A percentile compares a stretch with the other conserved stretches of the same genome.
Evolutionary conservation across 2,329 filamentous ascomycete species (phyloP).

Genomic region (Huntiella omanensis): DNA sequence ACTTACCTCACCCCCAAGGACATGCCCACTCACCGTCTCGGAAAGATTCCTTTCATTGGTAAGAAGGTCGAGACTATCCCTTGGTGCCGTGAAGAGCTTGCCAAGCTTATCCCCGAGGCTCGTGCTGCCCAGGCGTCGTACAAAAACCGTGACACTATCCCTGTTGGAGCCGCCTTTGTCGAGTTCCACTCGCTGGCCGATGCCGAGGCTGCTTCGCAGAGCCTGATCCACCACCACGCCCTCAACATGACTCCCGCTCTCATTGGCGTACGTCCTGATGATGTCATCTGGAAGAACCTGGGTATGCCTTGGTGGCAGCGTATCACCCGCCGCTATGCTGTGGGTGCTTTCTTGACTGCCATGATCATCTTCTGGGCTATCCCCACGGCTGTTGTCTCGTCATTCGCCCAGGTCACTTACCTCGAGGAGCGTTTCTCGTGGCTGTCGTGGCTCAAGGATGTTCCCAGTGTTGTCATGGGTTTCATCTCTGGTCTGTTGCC

Average conservation of each 20-base stretch:
- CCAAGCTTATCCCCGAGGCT: conserved; percentile 42
- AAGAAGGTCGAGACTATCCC: conserved; percentile 66
- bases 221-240: conserved; percentile 69
- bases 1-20: conserved; percentile 49
- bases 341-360: conserved; percentile 52
- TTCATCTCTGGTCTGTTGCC: conserved; percentile 75
- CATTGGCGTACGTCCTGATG: conserved; percentile 62
- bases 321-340: conserved; percentile 50
- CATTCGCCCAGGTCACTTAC: conserved; percentile 66
- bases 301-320: conserved; percentile 74
- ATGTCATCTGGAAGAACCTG: conserved; percentile 78
- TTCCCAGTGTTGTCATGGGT: conserved; percentile 56
- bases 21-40: conserved; percentile 48
- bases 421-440: conserved; percentile 49
- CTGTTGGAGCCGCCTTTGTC: conserved; percentile 67
- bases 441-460: conserved; percentile 49
- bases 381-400: conserved; percentile 59
- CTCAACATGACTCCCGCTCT: conserved; percentile 74
- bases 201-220: conserved; percentile 74
- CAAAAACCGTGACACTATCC: conserved; percentile 41
- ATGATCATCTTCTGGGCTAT: conserved; percentile 77
- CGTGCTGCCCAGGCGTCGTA: conserved; percentile 49
- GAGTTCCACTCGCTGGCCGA: conserved; percentile 71
- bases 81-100: conserved; percentile 46
- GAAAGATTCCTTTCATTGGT: conserved; percentile 46